These are phyloP conservation scores for Fusarium clavum DNA, from an alignment of 2,329 filamentous ascomycete genomes.

Conservation along the genomic window DNA sequence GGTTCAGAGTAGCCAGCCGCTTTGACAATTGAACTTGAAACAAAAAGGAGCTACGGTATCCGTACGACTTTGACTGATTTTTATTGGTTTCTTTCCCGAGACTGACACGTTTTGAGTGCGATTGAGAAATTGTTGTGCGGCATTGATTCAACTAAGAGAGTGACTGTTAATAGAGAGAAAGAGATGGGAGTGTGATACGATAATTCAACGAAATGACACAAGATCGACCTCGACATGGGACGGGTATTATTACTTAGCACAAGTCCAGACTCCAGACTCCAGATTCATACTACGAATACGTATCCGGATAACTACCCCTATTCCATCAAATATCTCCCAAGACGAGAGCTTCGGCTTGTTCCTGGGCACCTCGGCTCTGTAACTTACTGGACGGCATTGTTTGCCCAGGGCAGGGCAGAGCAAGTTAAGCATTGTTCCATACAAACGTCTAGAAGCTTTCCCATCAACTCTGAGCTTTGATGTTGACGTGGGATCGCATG, in stretches of 20 bases:
- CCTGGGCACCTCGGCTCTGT: slow-evolving; percentile 6
- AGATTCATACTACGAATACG: slow-evolving; percentile 3
- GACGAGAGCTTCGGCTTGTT: slow-evolving; percentile 2
- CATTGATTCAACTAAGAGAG: no score
- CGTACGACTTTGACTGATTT: not conserved
- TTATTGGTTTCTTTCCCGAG: not conserved
- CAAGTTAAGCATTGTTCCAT: slow-evolving; percentile 10
- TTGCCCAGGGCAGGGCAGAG: not conserved
- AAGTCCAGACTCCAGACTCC: not conserved
- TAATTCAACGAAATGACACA: slow-evolving; percentile 12
- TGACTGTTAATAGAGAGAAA: not conserved
- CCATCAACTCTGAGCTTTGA: slow-evolving; percentile 11
- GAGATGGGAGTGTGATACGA: not conserved
- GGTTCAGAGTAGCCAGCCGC: slow-evolving; percentile 14
- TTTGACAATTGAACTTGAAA: slow-evolving; percentile 29
- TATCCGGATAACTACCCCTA: slow-evolving; percentile 22
- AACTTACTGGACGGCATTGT: not conserved
- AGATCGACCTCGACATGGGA: slow-evolving; percentile 30
- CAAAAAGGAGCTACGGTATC: slow-evolving; percentile 19
- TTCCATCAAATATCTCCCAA: slow-evolving; percentile 2
- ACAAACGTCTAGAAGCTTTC: slow-evolving; percentile 26
- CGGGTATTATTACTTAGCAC: slow-evolving; percentile 4
- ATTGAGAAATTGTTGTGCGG: slow-evolving; percentile 4
- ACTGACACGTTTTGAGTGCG: slow-evolving; percentile 18
- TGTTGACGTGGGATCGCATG: slow-evolving; percentile 20